Evolutionary conservation across 2,329 filamentous ascomycete species (phyloP).

Genomic region (Sarocladium oryzae): DNA sequence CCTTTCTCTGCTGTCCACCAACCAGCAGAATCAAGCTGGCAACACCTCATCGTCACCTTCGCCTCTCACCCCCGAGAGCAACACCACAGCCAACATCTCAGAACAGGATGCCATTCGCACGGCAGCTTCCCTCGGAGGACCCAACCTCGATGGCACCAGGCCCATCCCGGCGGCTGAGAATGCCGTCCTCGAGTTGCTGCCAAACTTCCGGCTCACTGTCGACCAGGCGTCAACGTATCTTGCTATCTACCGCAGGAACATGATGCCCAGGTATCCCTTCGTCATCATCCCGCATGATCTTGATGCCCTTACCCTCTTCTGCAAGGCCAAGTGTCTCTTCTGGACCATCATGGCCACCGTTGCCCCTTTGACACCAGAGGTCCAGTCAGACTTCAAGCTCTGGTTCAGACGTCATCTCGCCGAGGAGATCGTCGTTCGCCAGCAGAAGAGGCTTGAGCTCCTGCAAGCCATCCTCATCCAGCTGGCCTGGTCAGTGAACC

Average conservation of each 20-base stretch:
- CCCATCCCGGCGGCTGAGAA: not conserved
- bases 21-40: constrained; percentile 16
- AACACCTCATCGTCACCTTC: not conserved
- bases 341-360: constrained; percentile 29
- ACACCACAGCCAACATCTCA: not conserved
- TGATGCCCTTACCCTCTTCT: constrained; percentile 24
- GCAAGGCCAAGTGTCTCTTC: constrained; percentile 28
- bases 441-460: constrained; percentile 28
- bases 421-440: constrained; percentile 28
- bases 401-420: constrained; percentile 33
- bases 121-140: not conserved
- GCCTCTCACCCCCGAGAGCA: constrained; percentile 14
- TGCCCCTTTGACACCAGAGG: constrained; percentile 23
- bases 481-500: constrained; percentile 24
- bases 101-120: not conserved
- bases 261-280: constrained; percentile 31
- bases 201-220: constrained; percentile 27
- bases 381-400: constrained; percentile 24
- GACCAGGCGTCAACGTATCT: constrained; percentile 26
- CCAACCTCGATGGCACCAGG: not conserved
- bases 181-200: constrained; percentile 22
- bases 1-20: constrained; percentile 28
- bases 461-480: constrained; percentile 33
- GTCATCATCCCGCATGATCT: constrained; percentile 22
- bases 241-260: constrained; percentile 25